Evolutionary conservation across 2,329 filamentous ascomycete genomes (phyloP).

Genomic region (Aureobasidium mangrovei): DNA sequence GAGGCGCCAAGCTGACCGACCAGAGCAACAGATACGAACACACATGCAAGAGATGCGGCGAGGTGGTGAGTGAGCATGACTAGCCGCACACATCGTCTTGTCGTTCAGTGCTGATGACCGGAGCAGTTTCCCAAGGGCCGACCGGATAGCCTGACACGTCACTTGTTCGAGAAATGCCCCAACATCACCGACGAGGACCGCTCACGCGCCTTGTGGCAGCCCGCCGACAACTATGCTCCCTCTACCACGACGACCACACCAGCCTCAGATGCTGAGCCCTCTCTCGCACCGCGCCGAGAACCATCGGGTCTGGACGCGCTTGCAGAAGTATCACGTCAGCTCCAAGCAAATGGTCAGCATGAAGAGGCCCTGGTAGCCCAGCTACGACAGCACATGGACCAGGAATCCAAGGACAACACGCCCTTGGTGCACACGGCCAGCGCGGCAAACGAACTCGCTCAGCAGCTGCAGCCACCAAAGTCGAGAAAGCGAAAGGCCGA

Average conservation of each 20-base stretch:
- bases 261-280: background rate
- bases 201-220: constrained; percentile 16
- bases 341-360: constrained; percentile 13
- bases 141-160: constrained; percentile 70
- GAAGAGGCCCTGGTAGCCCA: constrained; percentile 16
- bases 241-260: background rate
- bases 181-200: constrained; percentile 50
- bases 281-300: constrained; percentile 13
- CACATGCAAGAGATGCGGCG: constrained; percentile 79
- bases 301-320: constrained; percentile 70
- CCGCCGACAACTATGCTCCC: constrained; percentile 6
- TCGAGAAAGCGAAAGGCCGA: constrained; percentile 11
- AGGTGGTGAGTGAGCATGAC: constrained; percentile 42
- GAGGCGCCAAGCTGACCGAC: constrained; percentile 78
- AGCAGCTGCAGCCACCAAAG: background rate
- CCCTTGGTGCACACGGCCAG: constrained; percentile 7
- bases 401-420: constrained; percentile 10
- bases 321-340: constrained; percentile 77
- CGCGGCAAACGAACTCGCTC: background rate
- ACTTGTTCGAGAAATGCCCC: constrained; percentile 80
- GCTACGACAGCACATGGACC: constrained; percentile 16
- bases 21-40: constrained; percentile 88
- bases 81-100: background rate
- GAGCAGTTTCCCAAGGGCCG: constrained; percentile 71
- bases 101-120: constrained; percentile 19